Conservation (phyloP, 352 stramenopile genomes). For the Thraustochytrium sp. region DNA sequence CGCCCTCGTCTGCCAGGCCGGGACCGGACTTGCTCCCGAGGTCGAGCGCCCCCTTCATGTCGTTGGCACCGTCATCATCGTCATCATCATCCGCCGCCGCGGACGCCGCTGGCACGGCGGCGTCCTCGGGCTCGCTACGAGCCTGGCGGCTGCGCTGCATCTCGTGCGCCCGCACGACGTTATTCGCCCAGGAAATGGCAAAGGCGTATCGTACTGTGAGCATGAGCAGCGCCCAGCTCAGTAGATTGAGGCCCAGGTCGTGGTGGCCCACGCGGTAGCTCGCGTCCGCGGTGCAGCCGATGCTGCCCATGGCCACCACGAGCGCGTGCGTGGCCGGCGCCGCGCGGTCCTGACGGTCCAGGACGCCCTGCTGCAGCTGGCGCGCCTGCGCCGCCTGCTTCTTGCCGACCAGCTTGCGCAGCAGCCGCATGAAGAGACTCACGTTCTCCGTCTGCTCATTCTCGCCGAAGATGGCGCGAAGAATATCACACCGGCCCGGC, state of each 20-base stretch:
- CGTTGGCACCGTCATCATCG: background rate
- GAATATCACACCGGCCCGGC: slow-evolving; percentile 14
- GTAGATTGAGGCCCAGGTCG: background rate
- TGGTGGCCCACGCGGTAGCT: background rate
- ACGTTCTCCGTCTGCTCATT: slow-evolving; percentile 1
- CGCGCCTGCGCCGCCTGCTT: background rate
- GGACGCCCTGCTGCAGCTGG: background rate
- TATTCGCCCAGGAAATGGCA: slow-evolving; percentile 5
- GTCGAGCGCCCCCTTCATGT: background rate
- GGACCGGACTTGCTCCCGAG: background rate
- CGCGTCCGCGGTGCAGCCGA: slow-evolving; percentile 23
- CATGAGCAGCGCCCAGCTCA: slow-evolving; percentile 28
- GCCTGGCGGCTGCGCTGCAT: no score
- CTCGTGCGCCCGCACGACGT: background rate
- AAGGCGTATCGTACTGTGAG: slow-evolving; percentile 22
- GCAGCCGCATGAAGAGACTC: background rate
- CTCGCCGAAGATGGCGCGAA: background rate
- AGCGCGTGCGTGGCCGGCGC: background rate
- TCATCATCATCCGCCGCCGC: no score
- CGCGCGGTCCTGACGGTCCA: background rate
- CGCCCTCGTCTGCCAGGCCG: no score
- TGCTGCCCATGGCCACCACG: background rate
- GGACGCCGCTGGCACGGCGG: no score
- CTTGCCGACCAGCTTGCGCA: background rate
- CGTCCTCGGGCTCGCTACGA: no score